Evolutionary conservation across 2,329 filamentous ascomycete species (phyloP).

Genomic region (Cercospora citrullina): DNA sequence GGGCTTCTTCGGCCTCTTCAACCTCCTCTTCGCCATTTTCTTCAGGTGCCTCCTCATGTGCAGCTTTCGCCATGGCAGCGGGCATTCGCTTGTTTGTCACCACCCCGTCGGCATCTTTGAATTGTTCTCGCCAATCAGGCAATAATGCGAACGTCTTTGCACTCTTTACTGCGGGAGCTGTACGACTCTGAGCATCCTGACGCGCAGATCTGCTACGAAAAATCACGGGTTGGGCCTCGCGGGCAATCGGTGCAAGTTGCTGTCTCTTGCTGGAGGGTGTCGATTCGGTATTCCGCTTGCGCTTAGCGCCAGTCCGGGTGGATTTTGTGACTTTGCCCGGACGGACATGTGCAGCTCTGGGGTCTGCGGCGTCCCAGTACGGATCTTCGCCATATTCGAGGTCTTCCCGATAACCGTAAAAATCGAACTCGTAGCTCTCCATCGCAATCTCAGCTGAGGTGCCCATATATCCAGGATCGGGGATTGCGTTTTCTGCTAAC

Average conservation of each 20-base stretch:
- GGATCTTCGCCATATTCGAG: conserved; percentile 51
- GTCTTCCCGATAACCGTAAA: conserved; percentile 52
- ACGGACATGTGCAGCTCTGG: neutral
- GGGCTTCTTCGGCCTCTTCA: conserved; percentile 28
- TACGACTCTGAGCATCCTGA: neutral
- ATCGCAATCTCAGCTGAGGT: conserved; percentile 36
- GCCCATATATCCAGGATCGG: conserved; percentile 44
- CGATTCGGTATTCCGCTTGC: conserved; percentile 32
- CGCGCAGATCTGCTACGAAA: conserved; percentile 30
- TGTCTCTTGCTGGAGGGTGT: conserved; percentile 27
- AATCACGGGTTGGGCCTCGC: conserved; percentile 32
- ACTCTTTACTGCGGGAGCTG: conserved; percentile 29
- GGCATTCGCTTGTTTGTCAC: conserved; percentile 32
- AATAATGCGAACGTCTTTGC: conserved; percentile 44
- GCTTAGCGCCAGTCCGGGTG: conserved; percentile 33
- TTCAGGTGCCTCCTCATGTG: conserved; percentile 27
- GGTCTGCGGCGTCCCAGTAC: conserved; percentile 40
- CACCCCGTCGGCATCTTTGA: conserved; percentile 33
- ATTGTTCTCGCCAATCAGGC: conserved; percentile 48
- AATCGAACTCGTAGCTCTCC: conserved; percentile 47
- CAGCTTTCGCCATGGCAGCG: conserved; percentile 34
- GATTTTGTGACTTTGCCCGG: conserved; percentile 23
- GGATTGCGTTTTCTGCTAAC: conserved; percentile 50
- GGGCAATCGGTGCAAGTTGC: conserved; percentile 25
- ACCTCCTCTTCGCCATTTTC: conserved; percentile 7